These are phyloP conservation scores for Malus hybrid DNA, from an alignment of 331 rosid species.

Conservation along the genomic window DNA sequence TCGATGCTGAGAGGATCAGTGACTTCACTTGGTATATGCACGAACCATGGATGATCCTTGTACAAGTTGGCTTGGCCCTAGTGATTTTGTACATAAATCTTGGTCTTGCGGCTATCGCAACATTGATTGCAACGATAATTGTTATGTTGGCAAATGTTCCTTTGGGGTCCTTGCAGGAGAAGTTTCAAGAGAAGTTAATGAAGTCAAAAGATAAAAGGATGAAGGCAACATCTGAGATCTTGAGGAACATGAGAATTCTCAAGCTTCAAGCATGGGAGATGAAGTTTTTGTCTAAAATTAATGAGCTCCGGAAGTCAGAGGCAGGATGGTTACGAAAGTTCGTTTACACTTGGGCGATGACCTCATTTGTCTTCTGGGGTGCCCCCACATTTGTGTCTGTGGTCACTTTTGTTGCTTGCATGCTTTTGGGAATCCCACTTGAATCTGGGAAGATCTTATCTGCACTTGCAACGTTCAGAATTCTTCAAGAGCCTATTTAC, in stretches of 20 bases:
- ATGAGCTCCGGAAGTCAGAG: constrained; percentile 52
- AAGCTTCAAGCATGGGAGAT: constrained; percentile 92
- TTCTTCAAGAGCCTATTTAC: constrained; percentile 77
- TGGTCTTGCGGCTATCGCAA: constrained; percentile 65
- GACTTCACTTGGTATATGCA: constrained; percentile 55
- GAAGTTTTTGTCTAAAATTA: constrained; percentile 68
- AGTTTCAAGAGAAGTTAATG: constrained; percentile 67
- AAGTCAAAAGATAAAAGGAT: constrained; percentile 68
- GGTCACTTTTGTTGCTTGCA: constrained; percentile 59
- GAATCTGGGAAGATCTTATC: constrained; percentile 85
- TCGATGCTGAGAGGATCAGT: constrained; percentile 78
- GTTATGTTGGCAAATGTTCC: constrained; percentile 69
- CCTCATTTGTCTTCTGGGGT: constrained; percentile 62
- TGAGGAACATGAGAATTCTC: constrained; percentile 79
- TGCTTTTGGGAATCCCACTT: constrained; percentile 65
- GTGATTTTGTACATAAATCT: constrained; percentile 63
- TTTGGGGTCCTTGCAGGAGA: constrained; percentile 58
- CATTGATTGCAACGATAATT: constrained; percentile 54
- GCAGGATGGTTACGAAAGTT: constrained; percentile 55
- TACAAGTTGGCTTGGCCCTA: constrained; percentile 57
- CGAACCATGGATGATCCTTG: constrained; percentile 45
- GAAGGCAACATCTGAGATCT: constrained; percentile 65
- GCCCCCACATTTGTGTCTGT: constrained; percentile 78
- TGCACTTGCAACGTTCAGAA: constrained; percentile 74
- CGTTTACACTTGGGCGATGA: constrained; percentile 36